Base-by-base conservation (phyloP, 176 grass and related monocot species). In the Miscanthus lutarioriparius region DNA sequence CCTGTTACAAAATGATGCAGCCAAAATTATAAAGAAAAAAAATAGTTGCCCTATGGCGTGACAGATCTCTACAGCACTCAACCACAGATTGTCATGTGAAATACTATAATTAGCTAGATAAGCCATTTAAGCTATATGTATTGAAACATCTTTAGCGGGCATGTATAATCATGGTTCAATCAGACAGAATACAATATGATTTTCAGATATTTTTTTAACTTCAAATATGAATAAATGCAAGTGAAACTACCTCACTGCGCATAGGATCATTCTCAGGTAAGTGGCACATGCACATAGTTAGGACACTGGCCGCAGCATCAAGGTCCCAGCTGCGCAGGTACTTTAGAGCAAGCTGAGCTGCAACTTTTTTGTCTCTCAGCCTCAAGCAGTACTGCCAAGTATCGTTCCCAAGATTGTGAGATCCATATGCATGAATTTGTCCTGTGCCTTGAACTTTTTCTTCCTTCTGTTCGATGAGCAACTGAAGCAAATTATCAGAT, bases 351-450 rank as follows among this genome's bases (percentile, higher is more conserved):
- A 98, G 91, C 53, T 87, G 62, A 64, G 93, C 89, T 62, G 96
- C 93, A 85, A 98, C 77, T 76, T 88, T 88, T 86, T 98, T 98
- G 81, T 95, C 89, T 89, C 91, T 93, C 40, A 98, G 85, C 39
- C 96, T 91, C 77, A 98, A 88, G 81, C 96, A 98, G 67, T 95
- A 93, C 78, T 95, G 96, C 91, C 93, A 98, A 73, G 85, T 93
- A 70, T 82, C 78, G 66, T 87, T 98, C 38, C 82, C 87, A 90
- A 88, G 80, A 80, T 85, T 87, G 70, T 11, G 56, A 67, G 87
- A 84, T 61, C 72, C 88, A 79, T 83, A 86, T 22, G 78, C 53
- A 76, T n/a, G 28, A 78, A 59, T 67, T 73, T 81, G 71, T 82
- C 85, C 77, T 58, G 26, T 41, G 58, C 68, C 87, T 77, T 67